These are phyloP conservation scores for Ceratobasidium theobromae DNA, from an alignment of 1,284 basidiomycete genomes.

Conservation along the genomic window DNA sequence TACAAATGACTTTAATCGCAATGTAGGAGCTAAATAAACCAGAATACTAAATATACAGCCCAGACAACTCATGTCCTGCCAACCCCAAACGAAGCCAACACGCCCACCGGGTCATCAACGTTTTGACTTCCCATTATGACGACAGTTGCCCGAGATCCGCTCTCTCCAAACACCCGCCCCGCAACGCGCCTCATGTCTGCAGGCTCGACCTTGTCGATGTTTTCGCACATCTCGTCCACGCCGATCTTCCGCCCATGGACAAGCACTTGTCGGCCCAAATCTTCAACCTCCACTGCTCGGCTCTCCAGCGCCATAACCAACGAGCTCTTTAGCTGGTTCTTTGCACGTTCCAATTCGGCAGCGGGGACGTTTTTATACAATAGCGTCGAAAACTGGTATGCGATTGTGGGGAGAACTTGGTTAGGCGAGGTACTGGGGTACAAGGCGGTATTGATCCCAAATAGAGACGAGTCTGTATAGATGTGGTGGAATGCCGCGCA, in stretches of 20 bases:
- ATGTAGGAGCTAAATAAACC: not conserved
- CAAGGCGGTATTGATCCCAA: slow-evolving; percentile 91
- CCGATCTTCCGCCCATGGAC: slow-evolving; percentile 89
- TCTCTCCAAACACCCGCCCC: slow-evolving; percentile 65
- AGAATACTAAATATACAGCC: not conserved
- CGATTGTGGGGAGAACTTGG: slow-evolving; percentile 81
- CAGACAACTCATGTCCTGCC: slow-evolving; percentile 44
- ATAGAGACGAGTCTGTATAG: slow-evolving; percentile 92
- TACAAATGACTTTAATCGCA: not conserved
- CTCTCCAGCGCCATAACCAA: slow-evolving; percentile 97
- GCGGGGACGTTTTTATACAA: slow-evolving; percentile 64
- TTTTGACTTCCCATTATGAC: slow-evolving; percentile 75
- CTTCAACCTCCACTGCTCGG: slow-evolving; percentile 86
- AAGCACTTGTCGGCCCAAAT: slow-evolving; percentile 81
- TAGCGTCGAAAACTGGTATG: slow-evolving; percentile 78
- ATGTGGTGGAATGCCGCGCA: slow-evolving; percentile 99
- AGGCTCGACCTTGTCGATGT: slow-evolving; percentile 80
- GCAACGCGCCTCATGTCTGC: slow-evolving; percentile 74
- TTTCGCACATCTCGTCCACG: slow-evolving; percentile 87
- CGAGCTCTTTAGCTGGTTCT: slow-evolving; percentile 94
- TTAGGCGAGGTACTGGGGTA: slow-evolving; percentile 61
- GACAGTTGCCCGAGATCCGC: slow-evolving; percentile 60
- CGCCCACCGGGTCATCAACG: slow-evolving; percentile 58
- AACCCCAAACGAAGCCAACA: slow-evolving; percentile 69
- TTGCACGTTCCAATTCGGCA: slow-evolving; percentile 80